Evolutionary conservation across 257 asterid genomes (phyloP), one percentile per base, ranked within the genome.

Genomic region (Lantana camara): DNA sequence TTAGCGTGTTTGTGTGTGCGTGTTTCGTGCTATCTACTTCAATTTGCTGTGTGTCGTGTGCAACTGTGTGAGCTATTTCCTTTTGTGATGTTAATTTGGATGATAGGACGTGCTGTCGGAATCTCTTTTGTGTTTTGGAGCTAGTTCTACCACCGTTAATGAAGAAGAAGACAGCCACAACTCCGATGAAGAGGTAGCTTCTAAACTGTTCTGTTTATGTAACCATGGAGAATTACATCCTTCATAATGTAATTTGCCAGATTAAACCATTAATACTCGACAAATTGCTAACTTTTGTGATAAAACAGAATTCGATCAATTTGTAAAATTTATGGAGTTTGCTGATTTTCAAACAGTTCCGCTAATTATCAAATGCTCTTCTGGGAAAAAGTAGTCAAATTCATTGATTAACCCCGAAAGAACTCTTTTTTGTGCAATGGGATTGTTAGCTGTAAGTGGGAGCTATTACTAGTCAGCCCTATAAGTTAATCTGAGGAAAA

Each of bases 51-150:
- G 19, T 38, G 20, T 27, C 58, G 20, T 41, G 48, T 48, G 16
- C 44, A 46, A 16, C 12, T 53, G 20, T 51, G 50, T 27, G 32
- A 27, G 32, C 32, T 27, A 27, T 27, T 27, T 27, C 5, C 32
- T 32, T 12, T 20, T 52, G 45, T 52, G 63, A 46, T 27, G 37
- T 45, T 21, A 21, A 3, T 38, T 38, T 55, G 47, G 38, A 24
- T 48, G 19, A 13, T 51, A 92, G 98, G 94, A 80, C 66, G 67
- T 60, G 80, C 79, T 93, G 30, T 84, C 97, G 23, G 97, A 93
- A 71, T 85, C 95, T 69, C 90, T 90, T 20, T 53, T 93, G 75
- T 84, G 96, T 71, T 90, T 90, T 35, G 96, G 96, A 78, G 99
- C 99, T 52, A 79, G 74, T 71, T 93, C 97, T n/a, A 76, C 91